phyloP scores from a whole-genome alignment of 495 filamentous ascomycete genomes.

The Xylaria telfairii region DNA sequence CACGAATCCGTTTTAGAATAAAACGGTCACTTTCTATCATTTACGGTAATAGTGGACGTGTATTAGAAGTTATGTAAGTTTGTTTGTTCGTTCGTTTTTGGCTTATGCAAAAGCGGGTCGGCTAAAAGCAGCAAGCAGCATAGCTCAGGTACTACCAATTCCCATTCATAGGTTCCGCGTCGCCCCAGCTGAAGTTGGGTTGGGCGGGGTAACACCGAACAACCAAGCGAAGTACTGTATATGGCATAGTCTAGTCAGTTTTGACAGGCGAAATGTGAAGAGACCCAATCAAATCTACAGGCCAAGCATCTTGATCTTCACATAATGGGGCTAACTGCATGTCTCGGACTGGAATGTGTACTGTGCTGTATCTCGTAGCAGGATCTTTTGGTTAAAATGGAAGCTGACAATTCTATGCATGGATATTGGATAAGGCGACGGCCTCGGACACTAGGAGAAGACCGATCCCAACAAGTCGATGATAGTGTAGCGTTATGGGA shows the following conservation, averaged over 20 bases:
- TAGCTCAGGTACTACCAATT: too few relatives aligned
- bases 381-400: background rate
- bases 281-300: constrained; percentile 5
- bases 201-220: background rate
- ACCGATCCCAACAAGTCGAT: constrained; percentile 20
- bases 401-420: constrained; percentile 10
- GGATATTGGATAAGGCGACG: background rate
- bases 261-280: too few relatives aligned
- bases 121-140: too few relatives aligned
- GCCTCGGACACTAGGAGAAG: constrained; percentile 17
- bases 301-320: background rate
- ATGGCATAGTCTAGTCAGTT: background rate
- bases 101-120: too few relatives aligned
- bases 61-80: too few relatives aligned
- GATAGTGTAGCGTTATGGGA: background rate
- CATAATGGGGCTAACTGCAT: background rate
- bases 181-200: background rate
- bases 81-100: too few relatives aligned
- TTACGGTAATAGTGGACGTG: too few relatives aligned
- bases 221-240: background rate
- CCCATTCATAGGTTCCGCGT: too few relatives aligned
- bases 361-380: background rate
- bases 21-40: too few relatives aligned
- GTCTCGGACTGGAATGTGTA: background rate
- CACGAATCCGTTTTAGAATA: too few relatives aligned